Base-by-base conservation (phyloP, 169 alveolate species). In the Cryptosporidium andersoni region DNA sequence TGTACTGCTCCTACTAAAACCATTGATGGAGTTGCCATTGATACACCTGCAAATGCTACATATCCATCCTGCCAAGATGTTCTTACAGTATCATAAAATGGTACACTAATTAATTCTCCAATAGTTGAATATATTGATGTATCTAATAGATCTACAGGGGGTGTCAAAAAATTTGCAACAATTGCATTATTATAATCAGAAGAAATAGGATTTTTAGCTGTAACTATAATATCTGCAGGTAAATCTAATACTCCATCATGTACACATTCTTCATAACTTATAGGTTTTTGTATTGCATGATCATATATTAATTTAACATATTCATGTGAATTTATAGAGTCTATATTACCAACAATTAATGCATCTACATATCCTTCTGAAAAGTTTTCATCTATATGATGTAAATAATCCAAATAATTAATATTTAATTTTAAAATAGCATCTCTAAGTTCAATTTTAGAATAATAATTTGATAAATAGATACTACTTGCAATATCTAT, bases 51-150 rank as follows among this genome's bases (percentile, higher is more conserved):
- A 58, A 74, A 74, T n/a, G 85, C 85, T 40, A 74, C 36, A 52
- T 74, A 74, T 4, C 85, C 85, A 74, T 74, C 85, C 12, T 74
- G 85, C 85, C 85, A 74, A n/a, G 55, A 66, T 14, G 85, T 74
- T 42, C 85, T 56, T 5, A 74, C 8, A 14, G 48, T 74, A 58
- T 74, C 85, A 48, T 74, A 74, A 55, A 74, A 74, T 2, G 56
- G 67, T 6, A 68, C 55, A 49, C 60, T 74, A 42, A 62, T 56
- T 34, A 74, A 58, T 43, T 74, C 85, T 14, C 74, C 85, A 1
- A 74, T 40, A 4, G 85, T 40, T 12, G 66, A 74, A 45, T 74
- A 74, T 58, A 74, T 45, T 14, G 85, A 74, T 8, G 51, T 39
- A 39, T 74, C 85, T 9, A 74, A 58, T 11, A 74, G 48, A 49